Conservation (phyloP, 495 filamentous ascomycete genomes). For the Aspergillus taichungensis region DNA sequence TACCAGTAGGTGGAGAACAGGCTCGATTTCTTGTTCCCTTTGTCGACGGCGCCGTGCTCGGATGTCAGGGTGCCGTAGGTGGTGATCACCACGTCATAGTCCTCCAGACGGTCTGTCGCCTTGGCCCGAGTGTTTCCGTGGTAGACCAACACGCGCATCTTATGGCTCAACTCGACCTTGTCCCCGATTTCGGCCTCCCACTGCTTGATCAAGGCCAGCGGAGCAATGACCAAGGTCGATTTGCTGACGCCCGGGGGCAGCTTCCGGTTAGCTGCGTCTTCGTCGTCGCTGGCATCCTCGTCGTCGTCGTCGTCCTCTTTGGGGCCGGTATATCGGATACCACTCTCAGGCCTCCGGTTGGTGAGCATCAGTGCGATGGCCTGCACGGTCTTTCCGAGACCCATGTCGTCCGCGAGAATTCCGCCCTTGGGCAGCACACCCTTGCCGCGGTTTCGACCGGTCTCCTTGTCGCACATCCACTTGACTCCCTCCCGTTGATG, state of each 20-base stretch:
- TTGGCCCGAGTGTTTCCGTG: conserved; percentile 84
- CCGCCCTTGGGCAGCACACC: conserved; percentile 78
- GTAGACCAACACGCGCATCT: conserved; percentile 73
- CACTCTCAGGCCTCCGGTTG: conserved; percentile 60
- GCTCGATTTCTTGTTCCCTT: conserved; percentile 57
- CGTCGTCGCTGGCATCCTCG: conserved; percentile 12
- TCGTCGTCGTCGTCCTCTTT: conserved; percentile 22
- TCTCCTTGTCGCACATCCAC: conserved; percentile 90
- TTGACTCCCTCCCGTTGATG: conserved; percentile 88
- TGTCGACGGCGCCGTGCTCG: conserved; percentile 63
- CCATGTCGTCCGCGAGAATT: conserved; percentile 90
- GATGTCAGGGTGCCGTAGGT: conserved; percentile 93
- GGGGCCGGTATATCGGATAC: conserved; percentile 9
- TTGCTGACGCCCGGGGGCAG: conserved; percentile 56
- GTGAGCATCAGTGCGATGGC: conserved; percentile 76
- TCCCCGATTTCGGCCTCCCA: conserved; percentile 89
- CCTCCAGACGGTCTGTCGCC: conserved; percentile 57
- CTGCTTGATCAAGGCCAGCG: conserved; percentile 89
- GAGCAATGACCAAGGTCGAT: conserved; percentile 86
- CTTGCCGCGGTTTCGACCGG: conserved; percentile 61
- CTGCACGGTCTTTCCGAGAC: conserved; percentile 89
- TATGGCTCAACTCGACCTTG: conserved; percentile 59
- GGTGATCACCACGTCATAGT: conserved; percentile 93
- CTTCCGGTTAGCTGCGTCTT: conserved; percentile 43
- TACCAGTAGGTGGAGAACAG: conserved; percentile 93